These are phyloP conservation scores for Cardamine occulta DNA, from an alignment of 345 rosid species.

Conservation along the genomic window DNA sequence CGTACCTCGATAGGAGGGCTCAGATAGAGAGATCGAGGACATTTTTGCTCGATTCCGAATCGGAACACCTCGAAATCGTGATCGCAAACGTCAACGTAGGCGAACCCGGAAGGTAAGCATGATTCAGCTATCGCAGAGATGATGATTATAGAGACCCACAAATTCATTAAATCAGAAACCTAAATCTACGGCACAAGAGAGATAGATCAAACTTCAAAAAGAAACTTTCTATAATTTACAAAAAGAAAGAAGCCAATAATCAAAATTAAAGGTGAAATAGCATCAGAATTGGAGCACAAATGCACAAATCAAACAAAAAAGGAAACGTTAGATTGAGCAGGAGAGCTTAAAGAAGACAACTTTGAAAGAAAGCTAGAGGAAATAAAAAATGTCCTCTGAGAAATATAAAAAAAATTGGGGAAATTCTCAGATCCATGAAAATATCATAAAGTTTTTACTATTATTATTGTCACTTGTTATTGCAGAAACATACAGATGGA, in stretches of 20 bases:
- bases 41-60: constrained; percentile 53
- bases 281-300: neutral
- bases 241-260: neutral
- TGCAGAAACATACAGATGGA: constrained; percentile 29
- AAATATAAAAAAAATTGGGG: neutral
- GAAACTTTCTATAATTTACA: neutral
- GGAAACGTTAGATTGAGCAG: constrained; percentile 3
- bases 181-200: constrained; percentile 19
- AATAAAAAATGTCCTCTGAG: neutral
- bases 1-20: constrained; percentile 64
- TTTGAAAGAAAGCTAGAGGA: neutral
- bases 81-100: constrained; percentile 50
- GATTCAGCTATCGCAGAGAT: constrained; percentile 42
- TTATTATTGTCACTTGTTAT: constrained; percentile 26
- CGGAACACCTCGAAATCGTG: constrained; percentile 51
- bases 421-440: constrained; percentile 33
- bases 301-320: neutral
- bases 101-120: constrained; percentile 41
- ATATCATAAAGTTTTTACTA: neutral
- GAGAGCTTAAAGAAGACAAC: neutral
- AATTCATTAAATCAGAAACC: constrained; percentile 26
- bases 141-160: constrained; percentile 38
- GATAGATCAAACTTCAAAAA: neutral
- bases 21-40: constrained; percentile 61
- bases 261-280: constrained; percentile 9